A percentile compares a stretch with the other conserved stretches of the same genome.
Evolutionary conservation across 345 rosid species (phyloP).

Genomic region (Rhizophora mangle): DNA sequence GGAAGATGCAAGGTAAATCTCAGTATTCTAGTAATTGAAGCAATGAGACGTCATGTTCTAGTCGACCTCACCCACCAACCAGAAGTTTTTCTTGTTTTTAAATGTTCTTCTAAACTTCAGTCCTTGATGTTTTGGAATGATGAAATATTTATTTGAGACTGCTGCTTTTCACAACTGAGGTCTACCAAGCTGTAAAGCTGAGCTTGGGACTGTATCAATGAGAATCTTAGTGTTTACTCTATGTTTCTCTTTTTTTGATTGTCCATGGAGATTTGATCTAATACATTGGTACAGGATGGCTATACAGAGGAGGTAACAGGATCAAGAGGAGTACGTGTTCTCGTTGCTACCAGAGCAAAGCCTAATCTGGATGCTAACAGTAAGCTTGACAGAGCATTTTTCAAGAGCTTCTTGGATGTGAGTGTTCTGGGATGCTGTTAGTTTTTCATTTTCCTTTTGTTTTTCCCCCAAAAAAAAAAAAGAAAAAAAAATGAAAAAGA

Average conservation of each 20-base stretch:
- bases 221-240: no score
- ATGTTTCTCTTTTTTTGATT: neutral
- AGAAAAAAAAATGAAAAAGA: no score
- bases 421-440: constrained; percentile 18
- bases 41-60: neutral
- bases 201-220: no score
- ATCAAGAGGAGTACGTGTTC: constrained; percentile 63
- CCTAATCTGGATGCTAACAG: constrained; percentile 43
- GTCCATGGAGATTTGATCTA: neutral
- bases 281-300: constrained; percentile 53
- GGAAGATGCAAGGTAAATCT: constrained; percentile 74
- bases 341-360: constrained; percentile 74
- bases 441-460: neutral
- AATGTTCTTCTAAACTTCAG: neutral
- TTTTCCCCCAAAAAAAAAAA: no score
- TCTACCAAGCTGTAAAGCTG: neutral
- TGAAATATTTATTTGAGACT: no score
- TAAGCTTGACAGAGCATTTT: constrained; percentile 59
- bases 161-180: neutral
- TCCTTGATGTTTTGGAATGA: neutral
- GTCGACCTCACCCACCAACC: neutral
- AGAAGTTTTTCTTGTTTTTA: neutral
- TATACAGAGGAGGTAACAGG: constrained; percentile 63
- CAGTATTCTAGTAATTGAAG: neutral
- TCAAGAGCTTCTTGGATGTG: constrained; percentile 77